Conservation (phyloP, 2,329 filamentous ascomycete genomes). For the Diaporthe caulivora region DNA sequence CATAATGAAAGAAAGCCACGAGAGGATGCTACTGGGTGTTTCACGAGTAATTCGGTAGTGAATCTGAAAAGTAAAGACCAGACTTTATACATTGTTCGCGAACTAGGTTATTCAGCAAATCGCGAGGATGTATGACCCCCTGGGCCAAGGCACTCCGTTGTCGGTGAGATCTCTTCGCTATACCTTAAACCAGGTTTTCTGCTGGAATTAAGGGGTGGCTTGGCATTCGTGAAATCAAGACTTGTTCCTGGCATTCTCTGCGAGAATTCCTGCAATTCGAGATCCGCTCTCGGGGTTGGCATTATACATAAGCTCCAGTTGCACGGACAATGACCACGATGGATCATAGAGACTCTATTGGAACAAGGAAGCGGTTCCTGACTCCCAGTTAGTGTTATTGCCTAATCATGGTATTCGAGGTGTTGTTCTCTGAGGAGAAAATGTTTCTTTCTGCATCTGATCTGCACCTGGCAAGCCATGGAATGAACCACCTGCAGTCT, state of each 20-base stretch:
- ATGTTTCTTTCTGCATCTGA: background rate
- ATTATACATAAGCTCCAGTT: constrained; percentile 18
- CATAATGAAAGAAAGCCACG: background rate
- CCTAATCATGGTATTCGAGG: background rate
- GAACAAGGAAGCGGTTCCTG: background rate
- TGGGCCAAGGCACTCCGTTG: constrained; percentile 1
- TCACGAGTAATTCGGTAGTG: too few relatives aligned
- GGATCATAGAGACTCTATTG: background rate
- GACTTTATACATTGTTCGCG: background rate
- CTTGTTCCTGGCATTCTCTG: background rate
- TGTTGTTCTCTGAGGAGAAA: background rate
- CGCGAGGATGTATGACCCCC: background rate
- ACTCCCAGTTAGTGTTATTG: background rate
- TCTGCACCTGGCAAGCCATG: background rate
- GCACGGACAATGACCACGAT: background rate
- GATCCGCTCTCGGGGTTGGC: constrained; percentile 12
- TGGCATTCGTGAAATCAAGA: background rate
- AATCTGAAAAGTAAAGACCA: background rate
- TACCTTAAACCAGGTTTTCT: background rate
- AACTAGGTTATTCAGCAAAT: too few relatives aligned
- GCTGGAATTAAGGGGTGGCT: background rate
- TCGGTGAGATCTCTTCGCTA: background rate
- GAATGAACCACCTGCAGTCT: background rate
- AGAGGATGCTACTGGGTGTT: background rate
- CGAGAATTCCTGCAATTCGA: background rate